Evolutionary conservation across 225 moss, liverwort and hornwort genomes (phyloP).

Genomic region (Rhytidiadelphus loreus): DNA sequence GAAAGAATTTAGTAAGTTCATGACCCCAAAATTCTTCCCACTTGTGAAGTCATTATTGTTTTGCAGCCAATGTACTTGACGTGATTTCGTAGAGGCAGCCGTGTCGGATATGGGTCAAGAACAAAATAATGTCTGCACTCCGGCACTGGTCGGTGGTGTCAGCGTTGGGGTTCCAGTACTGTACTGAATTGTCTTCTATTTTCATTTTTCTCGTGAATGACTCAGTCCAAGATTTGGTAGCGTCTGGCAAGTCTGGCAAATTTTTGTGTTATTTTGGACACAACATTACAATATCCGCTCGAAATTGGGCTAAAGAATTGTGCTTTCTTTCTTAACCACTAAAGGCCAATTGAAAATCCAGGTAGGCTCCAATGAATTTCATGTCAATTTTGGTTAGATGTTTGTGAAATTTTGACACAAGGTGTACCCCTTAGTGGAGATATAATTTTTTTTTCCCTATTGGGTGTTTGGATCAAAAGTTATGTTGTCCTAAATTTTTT

Average conservation of each 20-base stretch:
- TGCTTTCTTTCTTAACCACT: neutral
- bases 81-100: no score
- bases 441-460: no score
- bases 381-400: no score
- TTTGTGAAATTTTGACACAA: no score
- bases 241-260: neutral
- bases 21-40: neutral
- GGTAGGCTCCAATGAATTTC: no score
- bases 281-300: no score
- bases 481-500: no score
- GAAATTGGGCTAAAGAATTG: no score
- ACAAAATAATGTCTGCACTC: neutral
- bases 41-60: neutral
- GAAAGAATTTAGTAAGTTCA: no score
- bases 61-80: neutral
- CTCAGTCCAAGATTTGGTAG: neutral
- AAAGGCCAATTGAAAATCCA: no score
- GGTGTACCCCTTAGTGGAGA: no score
- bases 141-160: neutral
- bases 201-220: neutral
- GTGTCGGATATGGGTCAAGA: neutral
- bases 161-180: neutral
- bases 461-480: accelerated
- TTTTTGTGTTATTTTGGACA: neutral
- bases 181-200: no score